A percentile compares a stretch with the other conserved stretches of the same genome.
These are phyloP conservation scores for Mycena maculata DNA, from an alignment of 768 basidiomycete genomes.

Conservation along the genomic window DNA sequence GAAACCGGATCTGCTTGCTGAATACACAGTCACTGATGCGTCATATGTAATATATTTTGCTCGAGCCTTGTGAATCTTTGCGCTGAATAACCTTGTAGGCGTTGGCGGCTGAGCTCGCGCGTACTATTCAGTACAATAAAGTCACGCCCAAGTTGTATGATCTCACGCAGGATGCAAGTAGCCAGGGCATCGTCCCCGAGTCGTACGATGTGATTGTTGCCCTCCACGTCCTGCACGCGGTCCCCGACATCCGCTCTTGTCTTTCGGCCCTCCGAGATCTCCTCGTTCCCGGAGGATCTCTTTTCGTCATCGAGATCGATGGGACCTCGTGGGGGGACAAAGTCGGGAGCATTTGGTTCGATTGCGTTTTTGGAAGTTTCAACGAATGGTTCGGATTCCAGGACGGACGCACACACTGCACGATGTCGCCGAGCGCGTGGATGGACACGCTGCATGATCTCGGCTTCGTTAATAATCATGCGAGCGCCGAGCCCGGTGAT, in stretches of 20 bases:
- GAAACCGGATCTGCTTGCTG: not conserved
- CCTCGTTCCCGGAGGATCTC: constrained; percentile 17
- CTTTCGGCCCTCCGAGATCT: not conserved
- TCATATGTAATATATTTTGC: constrained; percentile 6
- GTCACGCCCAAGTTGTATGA: constrained; percentile 17
- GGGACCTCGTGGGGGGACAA: not conserved
- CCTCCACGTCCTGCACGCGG: constrained; percentile 17
- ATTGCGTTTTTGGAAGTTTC: constrained; percentile 19
- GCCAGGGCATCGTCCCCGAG: not conserved
- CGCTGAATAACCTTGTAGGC: not conserved
- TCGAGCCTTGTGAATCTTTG: not conserved
- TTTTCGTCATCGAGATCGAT: constrained; percentile 15
- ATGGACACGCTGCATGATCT: not conserved
- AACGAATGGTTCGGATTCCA: constrained; percentile 17
- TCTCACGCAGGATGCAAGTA: not conserved
- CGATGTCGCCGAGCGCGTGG: constrained; percentile 10
- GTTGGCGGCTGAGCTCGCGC: constrained; percentile 16
- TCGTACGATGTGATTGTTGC: constrained; percentile 12
- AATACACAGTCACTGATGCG: constrained; percentile 24
- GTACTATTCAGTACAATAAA: not conserved
- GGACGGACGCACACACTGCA: constrained; percentile 17
- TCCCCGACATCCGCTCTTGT: not conserved
- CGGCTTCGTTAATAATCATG: constrained; percentile 2
- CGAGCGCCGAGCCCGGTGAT: not conserved
- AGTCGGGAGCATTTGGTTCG: constrained; percentile 10